Evolutionary conservation across 2,329 filamentous ascomycete species (phyloP).

Genomic region (Aspergillus sojae): DNA sequence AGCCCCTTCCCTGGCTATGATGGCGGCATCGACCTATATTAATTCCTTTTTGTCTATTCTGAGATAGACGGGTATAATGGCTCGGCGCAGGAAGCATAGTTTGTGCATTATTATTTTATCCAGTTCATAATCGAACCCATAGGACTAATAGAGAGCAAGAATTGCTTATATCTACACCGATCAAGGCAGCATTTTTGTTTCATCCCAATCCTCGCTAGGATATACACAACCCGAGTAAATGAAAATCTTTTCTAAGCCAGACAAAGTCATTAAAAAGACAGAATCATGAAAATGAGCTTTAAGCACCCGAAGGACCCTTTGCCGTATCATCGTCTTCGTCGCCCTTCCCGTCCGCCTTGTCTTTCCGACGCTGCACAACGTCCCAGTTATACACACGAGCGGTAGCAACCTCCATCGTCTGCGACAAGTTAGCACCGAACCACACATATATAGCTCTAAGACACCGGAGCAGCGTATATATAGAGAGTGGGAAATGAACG

Average conservation of each 20-base stretch:
- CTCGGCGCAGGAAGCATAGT: conserved; percentile 3
- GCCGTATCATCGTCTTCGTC: conserved; percentile 49
- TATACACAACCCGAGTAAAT: conserved; percentile 9
- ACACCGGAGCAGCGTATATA: neutral
- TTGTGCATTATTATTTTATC: neutral
- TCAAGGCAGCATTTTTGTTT: conserved; percentile 4
- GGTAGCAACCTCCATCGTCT: conserved; percentile 96
- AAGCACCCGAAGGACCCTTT: neutral
- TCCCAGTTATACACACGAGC: conserved; percentile 99
- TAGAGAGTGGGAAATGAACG: neutral
- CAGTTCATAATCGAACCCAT: neutral
- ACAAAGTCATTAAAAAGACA: conserved; percentile 3
- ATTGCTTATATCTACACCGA: neutral
- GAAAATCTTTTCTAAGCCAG: conserved; percentile 6
- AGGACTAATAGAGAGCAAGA: neutral
- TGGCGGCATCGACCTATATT: neutral
- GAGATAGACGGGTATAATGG: conserved; percentile 14
- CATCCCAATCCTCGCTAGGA: conserved; percentile 5
- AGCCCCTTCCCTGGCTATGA: neutral
- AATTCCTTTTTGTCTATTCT: neutral
- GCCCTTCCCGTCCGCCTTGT: conserved; percentile 63
- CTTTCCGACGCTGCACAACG: conserved; percentile 91
- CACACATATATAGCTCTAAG: conserved; percentile 4
- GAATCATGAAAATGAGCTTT: neutral
- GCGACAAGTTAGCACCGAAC: conserved; percentile 12